These are phyloP conservation scores for Gaertneriomyces semiglobifer DNA, from an alignment of 192 early-diverging fungal species.

Conservation along the genomic window DNA sequence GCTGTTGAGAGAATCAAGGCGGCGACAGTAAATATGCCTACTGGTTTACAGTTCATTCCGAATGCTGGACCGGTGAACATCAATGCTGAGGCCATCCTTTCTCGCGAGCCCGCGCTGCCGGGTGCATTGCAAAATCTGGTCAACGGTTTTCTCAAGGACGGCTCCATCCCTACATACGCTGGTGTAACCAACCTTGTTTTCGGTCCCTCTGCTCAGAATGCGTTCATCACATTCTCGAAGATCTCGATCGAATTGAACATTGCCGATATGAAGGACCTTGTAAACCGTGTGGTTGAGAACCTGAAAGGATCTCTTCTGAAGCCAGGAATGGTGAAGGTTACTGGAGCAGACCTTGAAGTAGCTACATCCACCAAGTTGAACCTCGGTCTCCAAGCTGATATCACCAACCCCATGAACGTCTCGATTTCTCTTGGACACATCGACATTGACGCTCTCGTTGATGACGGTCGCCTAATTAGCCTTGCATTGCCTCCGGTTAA, in stretches of 20 bases:
- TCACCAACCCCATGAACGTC: conserved; percentile 35
- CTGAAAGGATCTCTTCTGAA: conserved; percentile 17
- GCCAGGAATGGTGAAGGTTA: conserved; percentile 24
- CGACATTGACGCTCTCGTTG: conserved; percentile 16
- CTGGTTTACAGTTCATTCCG: conserved; percentile 18
- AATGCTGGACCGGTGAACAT: conserved; percentile 4
- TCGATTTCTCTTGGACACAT: conserved; percentile 27
- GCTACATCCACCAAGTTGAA: conserved; percentile 12
- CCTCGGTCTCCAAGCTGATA: conserved; percentile 14
- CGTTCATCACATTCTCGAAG: conserved; percentile 44
- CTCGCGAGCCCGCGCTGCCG: conserved; percentile 18
- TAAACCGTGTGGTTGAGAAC: neutral
- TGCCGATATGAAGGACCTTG: conserved; percentile 22
- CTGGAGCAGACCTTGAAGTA: conserved; percentile 21
- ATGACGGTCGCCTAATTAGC: conserved; percentile 16
- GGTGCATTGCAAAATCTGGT: conserved; percentile 32
- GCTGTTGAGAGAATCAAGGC: conserved; percentile 23
- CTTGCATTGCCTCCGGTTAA: conserved; percentile 26
- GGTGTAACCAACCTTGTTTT: conserved; percentile 41
- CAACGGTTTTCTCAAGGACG: conserved; percentile 23
- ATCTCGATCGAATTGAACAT: conserved; percentile 30
- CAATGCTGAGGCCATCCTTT: conserved; percentile 27
- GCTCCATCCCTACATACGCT: conserved; percentile 24
- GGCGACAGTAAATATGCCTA: conserved; percentile 22
- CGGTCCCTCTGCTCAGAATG: conserved; percentile 27